phyloP scores from a whole-genome alignment of 1,284 basidiomycete genomes.

The Peniophora sp. region DNA sequence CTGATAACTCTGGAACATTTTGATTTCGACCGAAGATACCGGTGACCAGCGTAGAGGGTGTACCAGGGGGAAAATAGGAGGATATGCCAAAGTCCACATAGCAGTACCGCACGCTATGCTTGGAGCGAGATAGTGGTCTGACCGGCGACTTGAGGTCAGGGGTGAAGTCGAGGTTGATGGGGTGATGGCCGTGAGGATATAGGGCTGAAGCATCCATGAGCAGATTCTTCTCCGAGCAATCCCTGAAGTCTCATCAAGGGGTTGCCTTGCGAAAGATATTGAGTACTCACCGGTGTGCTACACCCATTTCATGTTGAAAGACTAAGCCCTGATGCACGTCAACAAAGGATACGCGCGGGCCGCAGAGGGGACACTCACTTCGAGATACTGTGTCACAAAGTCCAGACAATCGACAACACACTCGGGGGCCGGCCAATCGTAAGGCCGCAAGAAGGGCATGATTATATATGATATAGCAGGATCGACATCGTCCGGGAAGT shows the following conservation, averaged over 20 bases:
- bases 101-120: conserved; percentile 15
- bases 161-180: conserved; percentile 6
- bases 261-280: too few relatives aligned
- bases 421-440: conserved; percentile 13
- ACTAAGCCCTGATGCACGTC: not conserved
- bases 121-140: conserved; percentile 7
- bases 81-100: conserved; percentile 23
- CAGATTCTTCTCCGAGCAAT: conserved; percentile 18
- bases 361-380: conserved; percentile 10
- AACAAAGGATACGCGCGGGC: not conserved
- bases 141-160: conserved; percentile 6
- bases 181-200: conserved; percentile 20
- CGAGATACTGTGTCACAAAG: conserved; percentile 17
- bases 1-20: not conserved
- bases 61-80: conserved; percentile 5
- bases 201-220: conserved; percentile 20
- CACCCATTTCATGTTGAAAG: not conserved
- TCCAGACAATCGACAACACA: conserved; percentile 19
- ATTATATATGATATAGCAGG: conserved; percentile 13
- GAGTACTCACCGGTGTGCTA: not conserved
- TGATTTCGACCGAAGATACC: not conserved
- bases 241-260: too few relatives aligned
- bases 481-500: conserved; percentile 12
- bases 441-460: conserved; percentile 17
- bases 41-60: conserved; percentile 4